Percentiles rank a stretch among this genome's conserved stretches.
phyloP scores from a whole-genome alignment of 78 protist species.

The Planoprotostelium fungivorum region DNA sequence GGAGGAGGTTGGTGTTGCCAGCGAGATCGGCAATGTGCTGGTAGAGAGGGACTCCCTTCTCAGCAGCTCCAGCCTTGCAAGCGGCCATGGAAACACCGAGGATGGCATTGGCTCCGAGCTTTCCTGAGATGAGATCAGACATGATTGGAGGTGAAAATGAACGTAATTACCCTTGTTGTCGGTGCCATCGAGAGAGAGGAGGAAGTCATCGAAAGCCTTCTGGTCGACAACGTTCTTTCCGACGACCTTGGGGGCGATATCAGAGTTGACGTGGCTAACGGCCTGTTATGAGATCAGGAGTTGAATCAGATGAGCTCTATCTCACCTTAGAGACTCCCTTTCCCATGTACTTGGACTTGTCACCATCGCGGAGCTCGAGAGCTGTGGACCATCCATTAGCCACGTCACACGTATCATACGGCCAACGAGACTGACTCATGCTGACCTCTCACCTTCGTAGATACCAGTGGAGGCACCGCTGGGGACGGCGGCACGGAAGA shows the following conservation, averaged over 20 bases:
- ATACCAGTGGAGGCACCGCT: slow-evolving; percentile 99
- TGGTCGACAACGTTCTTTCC: slow-evolving; percentile 82
- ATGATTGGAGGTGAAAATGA: background rate
- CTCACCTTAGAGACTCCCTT: slow-evolving; percentile 84
- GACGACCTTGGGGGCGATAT: slow-evolving; percentile 82
- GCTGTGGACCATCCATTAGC: background rate
- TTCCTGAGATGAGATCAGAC: slow-evolving; percentile 36
- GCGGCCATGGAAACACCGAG: slow-evolving; percentile 96
- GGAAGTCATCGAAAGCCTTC: slow-evolving; percentile 81
- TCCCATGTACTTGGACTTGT: slow-evolving; percentile 84
- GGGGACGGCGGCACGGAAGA: slow-evolving; percentile 96
- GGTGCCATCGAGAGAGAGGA: slow-evolving; percentile 92
- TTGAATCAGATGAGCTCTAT: background rate
- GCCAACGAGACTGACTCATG: no score
- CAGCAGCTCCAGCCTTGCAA: slow-evolving; percentile 95
- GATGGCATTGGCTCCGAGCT: slow-evolving; percentile 99
- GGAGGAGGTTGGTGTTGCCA: slow-evolving; percentile 37
- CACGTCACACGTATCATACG: background rate
- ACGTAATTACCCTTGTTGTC: slow-evolving; percentile 70
- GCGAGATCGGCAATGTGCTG: slow-evolving; percentile 78
- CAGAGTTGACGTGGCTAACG: slow-evolving; percentile 82
- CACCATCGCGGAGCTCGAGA: slow-evolving; percentile 72
- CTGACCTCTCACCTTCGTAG: slow-evolving; percentile 93
- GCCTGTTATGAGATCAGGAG: slow-evolving; percentile 62
- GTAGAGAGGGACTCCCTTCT: slow-evolving; percentile 88